Base-by-base conservation (phyloP, 345 rosid species). In the Jatropha curcas region DNA sequence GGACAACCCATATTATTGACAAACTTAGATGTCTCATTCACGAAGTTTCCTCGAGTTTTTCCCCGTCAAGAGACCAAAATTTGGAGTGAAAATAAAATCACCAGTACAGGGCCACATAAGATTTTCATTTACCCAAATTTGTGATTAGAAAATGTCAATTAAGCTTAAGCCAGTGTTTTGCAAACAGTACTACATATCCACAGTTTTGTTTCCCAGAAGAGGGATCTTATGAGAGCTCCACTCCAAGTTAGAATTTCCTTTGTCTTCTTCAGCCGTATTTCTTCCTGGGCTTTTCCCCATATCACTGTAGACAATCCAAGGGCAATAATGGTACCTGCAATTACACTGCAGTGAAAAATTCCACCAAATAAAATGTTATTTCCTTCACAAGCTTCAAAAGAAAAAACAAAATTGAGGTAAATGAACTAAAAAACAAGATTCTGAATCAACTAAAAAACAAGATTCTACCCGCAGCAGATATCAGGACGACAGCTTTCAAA, bases 281-380 rank as follows among this genome's bases (percentile, higher is more conserved):
- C 76, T 52, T 63, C 76, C 19, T 72, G 22, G 19, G 68, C 51
- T 52, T 72, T 72, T 22, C 76, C 76, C 76, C 69, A 72, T 4
- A 72, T 25, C 76, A 72, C 76, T 22, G 51, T 41, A 53, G 62
- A 72, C 52, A 72, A 72, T 55, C 76, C 76, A 52, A 39, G 1
- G n/a, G 31, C 76, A 14, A 72, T 62, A 1, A 62, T 17, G 0
- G 27, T 19, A 7, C 58, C 76, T 62, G 69, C 76, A 37, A 72
- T 63, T 35, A 72, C 60, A 52, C 69, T 72, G 62, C 53, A 61
- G 22, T 35, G 9, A n/a, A 4, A 64, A 22, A 5, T 48, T 48
- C 5, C 22, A 22, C 48, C 28, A 37, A 9, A 39, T 60, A 57
- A 57, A 57, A 2, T 17, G 31, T 24, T 9, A 55, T 25, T 24